phyloP scores from a whole-genome alignment of 345 rosid species.

The Citrus inodora region DNA sequence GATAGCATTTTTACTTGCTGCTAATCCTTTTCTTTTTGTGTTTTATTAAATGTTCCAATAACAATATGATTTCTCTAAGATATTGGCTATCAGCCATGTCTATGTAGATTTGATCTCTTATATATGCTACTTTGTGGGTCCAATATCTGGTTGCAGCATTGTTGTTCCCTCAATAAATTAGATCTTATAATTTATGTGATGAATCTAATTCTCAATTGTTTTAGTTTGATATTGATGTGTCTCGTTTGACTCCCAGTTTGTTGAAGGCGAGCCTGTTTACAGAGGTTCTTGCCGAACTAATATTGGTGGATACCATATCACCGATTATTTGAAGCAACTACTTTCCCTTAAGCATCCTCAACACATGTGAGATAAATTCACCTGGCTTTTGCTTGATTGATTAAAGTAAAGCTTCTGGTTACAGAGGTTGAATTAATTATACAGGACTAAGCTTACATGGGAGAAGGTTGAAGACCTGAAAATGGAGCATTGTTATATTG shows the following conservation, averaged over 20 bases:
- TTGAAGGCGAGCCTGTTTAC: conserved; percentile 78
- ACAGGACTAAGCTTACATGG: conserved; percentile 80
- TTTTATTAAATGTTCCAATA: neutral
- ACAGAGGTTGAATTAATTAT: conserved; percentile 12
- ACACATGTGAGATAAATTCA: conserved; percentile 55
- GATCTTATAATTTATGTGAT: neutral
- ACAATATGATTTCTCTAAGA: too few relatives aligned
- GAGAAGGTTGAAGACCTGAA: conserved; percentile 97
- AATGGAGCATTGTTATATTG: conserved; percentile 89
- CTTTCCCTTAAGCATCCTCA: conserved; percentile 92
- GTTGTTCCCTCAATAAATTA: neutral
- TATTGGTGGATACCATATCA: conserved; percentile 88
- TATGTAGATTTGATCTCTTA: neutral
- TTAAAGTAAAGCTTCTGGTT: neutral
- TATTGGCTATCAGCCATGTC: too few relatives aligned
- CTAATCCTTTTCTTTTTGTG: neutral
- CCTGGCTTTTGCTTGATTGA: conserved; percentile 6
- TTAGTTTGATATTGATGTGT: neutral
- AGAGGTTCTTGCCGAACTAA: conserved; percentile 82
- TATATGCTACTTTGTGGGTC: neutral
- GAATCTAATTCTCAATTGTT: neutral
- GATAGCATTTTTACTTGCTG: neutral
- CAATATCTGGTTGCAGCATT: neutral
- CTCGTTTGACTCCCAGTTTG: conserved; percentile 48
- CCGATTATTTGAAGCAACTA: conserved; percentile 89